Percentiles rank a stretch among this genome's conserved stretches.
These are phyloP conservation scores for Kuraishia piskuri DNA, from an alignment of 805 yeast genomes.

Conservation along the genomic window DNA sequence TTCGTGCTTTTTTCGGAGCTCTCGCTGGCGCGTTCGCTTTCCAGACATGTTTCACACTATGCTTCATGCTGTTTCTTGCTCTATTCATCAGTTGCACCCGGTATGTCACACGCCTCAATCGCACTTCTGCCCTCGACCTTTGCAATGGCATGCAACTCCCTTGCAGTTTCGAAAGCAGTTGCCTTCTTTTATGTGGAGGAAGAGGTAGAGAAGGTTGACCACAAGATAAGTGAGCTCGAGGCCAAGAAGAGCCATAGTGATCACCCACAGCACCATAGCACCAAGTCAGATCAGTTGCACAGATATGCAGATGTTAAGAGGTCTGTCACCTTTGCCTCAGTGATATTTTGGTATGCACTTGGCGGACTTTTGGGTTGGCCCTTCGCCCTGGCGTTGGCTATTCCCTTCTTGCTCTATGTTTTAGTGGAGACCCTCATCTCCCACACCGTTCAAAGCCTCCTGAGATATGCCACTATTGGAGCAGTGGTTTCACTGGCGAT, in stretches of 20 bases:
- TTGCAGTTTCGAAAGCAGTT: slow-evolving; percentile 21
- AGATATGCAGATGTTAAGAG: neutral
- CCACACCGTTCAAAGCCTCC: too few species aligned
- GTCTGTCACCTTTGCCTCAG: slow-evolving; percentile 13
- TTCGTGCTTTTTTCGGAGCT: slow-evolving; percentile 43
- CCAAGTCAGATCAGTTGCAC: neutral
- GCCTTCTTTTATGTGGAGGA: neutral
- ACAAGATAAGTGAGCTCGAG: neutral
- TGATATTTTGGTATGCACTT: slow-evolving; percentile 37
- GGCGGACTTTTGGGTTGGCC: slow-evolving; percentile 93
- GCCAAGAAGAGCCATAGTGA: neutral
- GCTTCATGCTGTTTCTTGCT: slow-evolving; percentile 33
- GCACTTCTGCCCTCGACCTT: slow-evolving; percentile 80
- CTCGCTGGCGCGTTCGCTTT: slow-evolving; percentile 34
- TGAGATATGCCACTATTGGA: slow-evolving; percentile 2
- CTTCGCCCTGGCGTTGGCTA: slow-evolving; percentile 55
- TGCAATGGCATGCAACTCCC: slow-evolving; percentile 47
- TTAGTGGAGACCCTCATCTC: slow-evolving; percentile 5
- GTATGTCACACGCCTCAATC: slow-evolving; percentile 83
- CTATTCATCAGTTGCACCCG: slow-evolving; percentile 60
- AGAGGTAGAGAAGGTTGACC: neutral
- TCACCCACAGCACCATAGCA: neutral
- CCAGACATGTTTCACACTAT: slow-evolving; percentile 6
- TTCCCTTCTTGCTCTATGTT: slow-evolving; percentile 45
- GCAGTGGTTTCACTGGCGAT: slow-evolving; percentile 8